Evolutionary conservation across 768 basidiomycete species (phyloP), one percentile per base, ranked within the genome.

Genomic region (Suillus subluteus): DNA sequence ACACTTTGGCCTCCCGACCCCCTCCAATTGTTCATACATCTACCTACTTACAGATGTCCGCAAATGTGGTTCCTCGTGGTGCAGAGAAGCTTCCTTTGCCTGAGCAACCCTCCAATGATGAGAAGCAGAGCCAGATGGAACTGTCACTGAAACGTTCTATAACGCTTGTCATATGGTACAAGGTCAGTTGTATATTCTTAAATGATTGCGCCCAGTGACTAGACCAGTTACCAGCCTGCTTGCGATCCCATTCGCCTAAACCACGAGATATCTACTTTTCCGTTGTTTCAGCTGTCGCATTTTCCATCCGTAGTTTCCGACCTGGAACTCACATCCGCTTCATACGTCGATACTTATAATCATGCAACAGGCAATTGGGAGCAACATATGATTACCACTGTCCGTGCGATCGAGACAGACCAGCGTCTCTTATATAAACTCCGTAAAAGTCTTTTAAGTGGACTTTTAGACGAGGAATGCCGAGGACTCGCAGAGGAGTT

Each of bases 101-200:
- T 13, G 67, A 66, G 30, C 55, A 65, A 65, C 43, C 38, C 15
- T 16, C 32, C 38, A 37, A 44, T 37, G 67, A 76, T 43, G 74
- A 78, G 65, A 71, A 68, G 18, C 76, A 75, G 15, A 71, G 67
- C 15, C 76, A 81, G 70, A 68, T 78, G 66, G 77, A 78, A 63
- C 79, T 80, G 30, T 75, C 82, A 12, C 74, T 81, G 61, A 82
- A 78, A 65, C 83, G 87, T 41, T 86, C 88, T 6, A 82, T 89
- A 11, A 90, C 87, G 2, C 82, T 91, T 66, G 83, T 91, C 62
- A 84, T 90, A 66, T 91, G 89, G 89, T 89, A 89, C 79, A 86
- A 88, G 79, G 87, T 88, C 67, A 69, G 75, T 67, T 44, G 2
- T 1, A 11, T n/a, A 64, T 58, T 15, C 41, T 44, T 37, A 63